Percentiles rank a stretch among this genome's conserved stretches.
These are phyloP conservation scores for Magnaporthiopsis incrustans DNA, from an alignment of 2,329 filamentous ascomycete genomes.

Conservation along the genomic window DNA sequence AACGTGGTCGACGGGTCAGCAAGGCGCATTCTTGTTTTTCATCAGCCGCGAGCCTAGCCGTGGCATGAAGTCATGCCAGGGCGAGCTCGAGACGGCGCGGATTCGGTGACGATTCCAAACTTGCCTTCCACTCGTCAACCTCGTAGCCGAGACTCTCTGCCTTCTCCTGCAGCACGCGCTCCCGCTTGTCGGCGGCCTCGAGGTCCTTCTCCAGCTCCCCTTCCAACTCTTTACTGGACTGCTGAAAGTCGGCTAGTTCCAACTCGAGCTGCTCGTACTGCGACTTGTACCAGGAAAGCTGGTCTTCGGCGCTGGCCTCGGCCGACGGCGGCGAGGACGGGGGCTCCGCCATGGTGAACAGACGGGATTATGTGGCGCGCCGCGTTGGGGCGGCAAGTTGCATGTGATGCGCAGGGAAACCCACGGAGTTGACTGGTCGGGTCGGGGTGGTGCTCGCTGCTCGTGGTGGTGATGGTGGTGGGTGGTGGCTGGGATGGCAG, in stretches of 20 bases:
- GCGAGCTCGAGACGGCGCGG: too few species aligned
- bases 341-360: constrained; percentile 43
- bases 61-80: too few species aligned
- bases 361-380: neutral
- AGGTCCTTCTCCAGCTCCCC: constrained; percentile 93
- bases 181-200: constrained; percentile 88
- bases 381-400: constrained; percentile 8
- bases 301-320: constrained; percentile 56
- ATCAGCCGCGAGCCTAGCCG: too few species aligned
- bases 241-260: constrained; percentile 88
- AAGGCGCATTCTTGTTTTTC: too few species aligned
- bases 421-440: neutral
- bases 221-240: constrained; percentile 89
- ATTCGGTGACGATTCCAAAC: constrained; percentile 18
- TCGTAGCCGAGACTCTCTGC: constrained; percentile 79
- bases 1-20: too few species aligned
- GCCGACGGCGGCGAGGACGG: constrained; percentile 55
- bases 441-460: neutral
- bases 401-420: constrained; percentile 7
- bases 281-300: constrained; percentile 87
- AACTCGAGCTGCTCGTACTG: constrained; percentile 90
- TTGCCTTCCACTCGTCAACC: constrained; percentile 96
- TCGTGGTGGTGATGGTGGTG: neutral
- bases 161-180: constrained; percentile 78
- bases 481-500: neutral